Percentiles rank a stretch among this genome's conserved stretches.
Evolutionary conservation across 768 basidiomycete species (phyloP).

Genomic region (Crassisporium funariophilum): DNA sequence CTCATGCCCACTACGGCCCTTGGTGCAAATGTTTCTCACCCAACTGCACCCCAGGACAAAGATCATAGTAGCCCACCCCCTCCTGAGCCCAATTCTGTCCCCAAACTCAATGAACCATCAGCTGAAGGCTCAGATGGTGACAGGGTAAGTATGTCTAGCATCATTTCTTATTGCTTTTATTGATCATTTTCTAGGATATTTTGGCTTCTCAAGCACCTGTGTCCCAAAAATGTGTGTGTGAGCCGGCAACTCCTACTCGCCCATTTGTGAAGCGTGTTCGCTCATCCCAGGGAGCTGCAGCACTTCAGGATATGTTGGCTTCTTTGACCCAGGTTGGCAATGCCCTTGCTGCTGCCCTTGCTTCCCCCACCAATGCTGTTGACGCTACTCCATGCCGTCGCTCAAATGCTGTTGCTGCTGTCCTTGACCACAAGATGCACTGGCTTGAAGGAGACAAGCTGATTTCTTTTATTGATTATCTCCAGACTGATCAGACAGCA

Average conservation of each 20-base stretch:
- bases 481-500: background rate
- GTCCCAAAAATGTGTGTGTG: no score
- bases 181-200: no score
- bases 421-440: background rate
- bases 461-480: background rate
- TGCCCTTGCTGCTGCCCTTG: background rate
- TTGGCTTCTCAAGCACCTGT: no score
- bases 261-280: background rate
- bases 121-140: no score
- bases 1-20: constrained; percentile 7
- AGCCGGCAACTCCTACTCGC: background rate
- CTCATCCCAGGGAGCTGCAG: background rate
- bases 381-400: background rate
- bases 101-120: no score
- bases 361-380: background rate
- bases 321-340: background rate
- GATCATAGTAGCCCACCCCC: no score
- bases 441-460: background rate
- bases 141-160: no score
- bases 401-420: background rate
- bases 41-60: background rate
- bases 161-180: no score
- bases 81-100: no score
- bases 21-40: background rate
- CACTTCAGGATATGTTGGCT: background rate